phyloP scores from a whole-genome alignment of 495 filamentous ascomycete species.

The Copromyces sp. region DNA sequence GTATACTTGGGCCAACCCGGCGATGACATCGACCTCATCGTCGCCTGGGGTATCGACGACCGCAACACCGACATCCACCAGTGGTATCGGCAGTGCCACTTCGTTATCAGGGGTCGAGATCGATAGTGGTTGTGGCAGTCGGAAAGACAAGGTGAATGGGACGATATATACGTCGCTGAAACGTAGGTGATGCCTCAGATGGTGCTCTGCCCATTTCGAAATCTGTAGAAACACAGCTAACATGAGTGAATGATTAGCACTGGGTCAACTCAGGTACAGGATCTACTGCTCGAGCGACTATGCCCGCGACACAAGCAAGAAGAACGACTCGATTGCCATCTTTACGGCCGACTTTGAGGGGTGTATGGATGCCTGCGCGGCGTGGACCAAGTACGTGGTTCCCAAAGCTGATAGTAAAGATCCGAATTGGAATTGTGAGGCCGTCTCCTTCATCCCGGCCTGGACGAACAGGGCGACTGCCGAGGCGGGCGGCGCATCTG shows the following conservation, averaged over 20 bases:
- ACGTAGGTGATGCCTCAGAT: slow-evolving; percentile 4
- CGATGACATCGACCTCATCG: background rate
- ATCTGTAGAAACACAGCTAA: background rate
- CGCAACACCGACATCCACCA: slow-evolving; percentile 15
- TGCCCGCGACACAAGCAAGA: slow-evolving; percentile 23
- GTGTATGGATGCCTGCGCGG: slow-evolving; percentile 40
- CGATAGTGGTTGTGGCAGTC: slow-evolving; percentile 27
- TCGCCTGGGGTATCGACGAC: background rate
- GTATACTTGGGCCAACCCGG: slow-evolving; percentile 8
- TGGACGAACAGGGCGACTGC: slow-evolving; percentile 31
- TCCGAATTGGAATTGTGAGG: slow-evolving; percentile 27
- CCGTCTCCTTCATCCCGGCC: slow-evolving; percentile 33
- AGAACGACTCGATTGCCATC: slow-evolving; percentile 20
- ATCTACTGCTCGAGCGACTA: slow-evolving; percentile 23
- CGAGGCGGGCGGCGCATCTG: slow-evolving; percentile 18
- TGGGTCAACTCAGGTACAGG: slow-evolving; percentile 21
- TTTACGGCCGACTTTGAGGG: slow-evolving; percentile 32
- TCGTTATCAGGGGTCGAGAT: slow-evolving; percentile 13
- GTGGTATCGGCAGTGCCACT: background rate
- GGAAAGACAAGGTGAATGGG: slow-evolving; percentile 19
- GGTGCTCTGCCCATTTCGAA: too few species aligned
- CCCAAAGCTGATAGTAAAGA: slow-evolving; percentile 3
- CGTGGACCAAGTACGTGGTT: slow-evolving; percentile 27
- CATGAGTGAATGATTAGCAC: slow-evolving; percentile 16
- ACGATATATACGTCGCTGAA: slow-evolving; percentile 19